phyloP scores from a whole-genome alignment of 192 early-diverging fungal genomes.

The Chytriomyces sp. region DNA sequence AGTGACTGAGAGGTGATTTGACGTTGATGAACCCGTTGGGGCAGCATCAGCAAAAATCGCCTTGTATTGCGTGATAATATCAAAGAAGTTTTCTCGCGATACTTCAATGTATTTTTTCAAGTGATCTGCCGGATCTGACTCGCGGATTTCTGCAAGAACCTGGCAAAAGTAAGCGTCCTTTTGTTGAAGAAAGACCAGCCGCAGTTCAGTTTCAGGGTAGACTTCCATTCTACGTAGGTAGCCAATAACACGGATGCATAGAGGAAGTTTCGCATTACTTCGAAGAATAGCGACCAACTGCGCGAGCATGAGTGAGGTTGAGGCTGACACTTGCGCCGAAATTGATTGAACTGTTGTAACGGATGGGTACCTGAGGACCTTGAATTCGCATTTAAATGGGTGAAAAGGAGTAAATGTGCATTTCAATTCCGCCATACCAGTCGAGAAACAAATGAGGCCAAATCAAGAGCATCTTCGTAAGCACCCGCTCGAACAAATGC shows the following conservation, averaged over 20 bases:
- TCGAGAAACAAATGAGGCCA: conserved; percentile 70
- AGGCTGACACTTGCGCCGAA: conserved; percentile 62
- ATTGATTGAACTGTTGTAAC: conserved; percentile 64
- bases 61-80: conserved; percentile 81
- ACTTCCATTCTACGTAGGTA: conserved; percentile 75
- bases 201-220: conserved; percentile 73
- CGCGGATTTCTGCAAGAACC: conserved; percentile 58
- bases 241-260: conserved; percentile 77
- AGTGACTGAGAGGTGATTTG: neutral
- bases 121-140: conserved; percentile 57
- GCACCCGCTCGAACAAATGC: conserved; percentile 80
- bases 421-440: conserved; percentile 32
- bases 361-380: conserved; percentile 57
- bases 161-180: conserved; percentile 65
- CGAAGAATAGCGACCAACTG: conserved; percentile 72
- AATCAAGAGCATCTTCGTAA: conserved; percentile 84
- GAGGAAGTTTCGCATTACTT: conserved; percentile 74
- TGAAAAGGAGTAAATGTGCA: neutral
- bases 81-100: conserved; percentile 75
- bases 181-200: conserved; percentile 75
- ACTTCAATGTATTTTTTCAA: conserved; percentile 79
- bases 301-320: conserved; percentile 62
- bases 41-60: conserved; percentile 66
- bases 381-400: neutral
- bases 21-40: neutral